These are phyloP conservation scores for Microcos paniculata DNA, from an alignment of 345 rosid species.

Conservation along the genomic window DNA sequence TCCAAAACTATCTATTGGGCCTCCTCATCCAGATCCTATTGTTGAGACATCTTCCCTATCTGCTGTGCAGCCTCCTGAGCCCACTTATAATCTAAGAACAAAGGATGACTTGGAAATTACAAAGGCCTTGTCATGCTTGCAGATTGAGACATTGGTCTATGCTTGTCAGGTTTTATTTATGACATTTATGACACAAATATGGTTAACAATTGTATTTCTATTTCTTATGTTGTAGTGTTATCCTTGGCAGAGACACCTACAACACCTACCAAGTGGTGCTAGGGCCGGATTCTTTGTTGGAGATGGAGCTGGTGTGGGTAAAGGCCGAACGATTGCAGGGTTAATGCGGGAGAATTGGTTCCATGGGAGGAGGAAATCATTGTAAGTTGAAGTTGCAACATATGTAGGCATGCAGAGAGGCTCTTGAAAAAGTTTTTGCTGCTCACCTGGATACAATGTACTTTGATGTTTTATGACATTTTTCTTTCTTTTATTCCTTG, in stretches of 20 bases:
- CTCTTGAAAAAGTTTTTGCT: background rate
- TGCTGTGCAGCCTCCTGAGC: constrained; percentile 97
- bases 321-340: constrained; percentile 98
- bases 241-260: constrained; percentile 78
- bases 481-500: constrained; percentile 19
- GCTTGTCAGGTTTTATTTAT: constrained; percentile 80
- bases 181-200: constrained; percentile 26
- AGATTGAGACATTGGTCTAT: constrained; percentile 97
- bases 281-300: constrained; percentile 98
- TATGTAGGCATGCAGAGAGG: constrained; percentile 1
- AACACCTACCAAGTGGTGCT: constrained; percentile 76
- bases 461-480: constrained; percentile 14
- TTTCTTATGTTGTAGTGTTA: constrained; percentile 27
- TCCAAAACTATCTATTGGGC: constrained; percentile 85
- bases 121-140: constrained; percentile 87
- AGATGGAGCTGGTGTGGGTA: constrained; percentile 99
- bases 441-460: background rate
- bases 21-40: constrained; percentile 94
- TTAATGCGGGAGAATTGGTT: constrained; percentile 97
- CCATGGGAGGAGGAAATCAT: constrained; percentile 71
- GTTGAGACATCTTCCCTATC: constrained; percentile 96
- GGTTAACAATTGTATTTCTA: constrained; percentile 20
- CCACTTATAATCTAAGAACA: constrained; percentile 72
- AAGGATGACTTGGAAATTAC: constrained; percentile 73
- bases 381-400: constrained; percentile 56